Conservation (phyloP, 192 early-diverging fungal genomes). For the Coemansia sp. region DNA sequence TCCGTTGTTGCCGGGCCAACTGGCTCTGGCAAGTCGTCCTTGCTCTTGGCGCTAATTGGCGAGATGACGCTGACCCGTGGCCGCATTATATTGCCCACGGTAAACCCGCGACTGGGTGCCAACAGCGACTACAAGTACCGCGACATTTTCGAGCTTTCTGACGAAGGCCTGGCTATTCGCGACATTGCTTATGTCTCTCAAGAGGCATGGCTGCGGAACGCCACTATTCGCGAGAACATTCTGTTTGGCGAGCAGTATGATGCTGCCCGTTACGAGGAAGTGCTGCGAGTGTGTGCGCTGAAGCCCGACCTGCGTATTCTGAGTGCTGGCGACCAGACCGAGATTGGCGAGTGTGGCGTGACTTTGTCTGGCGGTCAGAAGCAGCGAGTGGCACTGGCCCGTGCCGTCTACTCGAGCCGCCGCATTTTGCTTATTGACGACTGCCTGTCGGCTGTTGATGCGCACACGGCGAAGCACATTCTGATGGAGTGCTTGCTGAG, state of each 20-base stretch:
- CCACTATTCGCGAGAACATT: slow-evolving; percentile 77
- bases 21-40: no score
- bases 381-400: slow-evolving; percentile 76
- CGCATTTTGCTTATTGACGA: slow-evolving; percentile 70
- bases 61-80: slow-evolving; percentile 61
- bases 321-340: slow-evolving; percentile 80
- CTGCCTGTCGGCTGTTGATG: no score
- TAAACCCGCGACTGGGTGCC: neutral
- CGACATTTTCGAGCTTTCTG: slow-evolving; percentile 49
- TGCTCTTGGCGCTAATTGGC: slow-evolving; percentile 77
- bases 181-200: slow-evolving; percentile 84
- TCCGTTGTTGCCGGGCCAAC: no score
- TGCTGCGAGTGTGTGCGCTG: slow-evolving; percentile 79
- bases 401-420: slow-evolving; percentile 76
- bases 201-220: no score
- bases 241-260: slow-evolving; percentile 76
- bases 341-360: slow-evolving; percentile 84
- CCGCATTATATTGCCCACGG: slow-evolving; percentile 27
- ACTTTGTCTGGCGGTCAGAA: slow-evolving; percentile 83
- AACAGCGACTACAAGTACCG: slow-evolving; percentile 36
- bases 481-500: slow-evolving; percentile 78
- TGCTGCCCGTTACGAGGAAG: slow-evolving; percentile 67
- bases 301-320: slow-evolving; percentile 78
- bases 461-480: no score
- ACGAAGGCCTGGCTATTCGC: slow-evolving; percentile 42